Conservation (phyloP, 495 filamentous ascomycete genomes). For the Penicillium egyptiacum region DNA sequence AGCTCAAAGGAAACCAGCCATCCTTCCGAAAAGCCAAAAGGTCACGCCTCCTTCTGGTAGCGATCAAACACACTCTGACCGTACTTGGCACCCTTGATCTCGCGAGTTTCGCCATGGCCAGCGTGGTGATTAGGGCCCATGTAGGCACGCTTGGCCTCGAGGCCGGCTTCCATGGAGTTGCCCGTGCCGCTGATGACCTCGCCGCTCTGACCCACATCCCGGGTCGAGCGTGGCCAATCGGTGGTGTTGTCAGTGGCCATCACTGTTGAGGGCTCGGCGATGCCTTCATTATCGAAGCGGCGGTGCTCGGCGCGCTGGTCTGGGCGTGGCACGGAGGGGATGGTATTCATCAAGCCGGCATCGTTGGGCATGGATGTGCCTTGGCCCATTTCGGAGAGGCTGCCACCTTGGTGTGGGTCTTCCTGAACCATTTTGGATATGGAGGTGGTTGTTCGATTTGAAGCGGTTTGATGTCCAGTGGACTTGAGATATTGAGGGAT, state of each 20-base stretch:
- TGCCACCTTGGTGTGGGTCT: slow-evolving; percentile 36
- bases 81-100: slow-evolving; percentile 44
- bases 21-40: background rate
- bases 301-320: slow-evolving; percentile 44
- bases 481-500: background rate
- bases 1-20: background rate
- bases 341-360: slow-evolving; percentile 51
- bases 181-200: slow-evolving; percentile 56
- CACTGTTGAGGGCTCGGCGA: slow-evolving; percentile 36
- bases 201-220: slow-evolving; percentile 45
- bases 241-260: slow-evolving; percentile 53
- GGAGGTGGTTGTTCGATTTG: background rate
- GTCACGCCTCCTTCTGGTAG: slow-evolving; percentile 22
- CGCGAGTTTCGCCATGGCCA: slow-evolving; percentile 37
- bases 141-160: slow-evolving; percentile 50
- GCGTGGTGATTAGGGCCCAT: slow-evolving; percentile 35
- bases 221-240: slow-evolving; percentile 51
- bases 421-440: slow-evolving; percentile 23
- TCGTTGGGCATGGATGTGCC: slow-evolving; percentile 57
- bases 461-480: background rate
- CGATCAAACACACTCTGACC: slow-evolving; percentile 44
- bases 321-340: slow-evolving; percentile 58
- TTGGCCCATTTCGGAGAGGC: slow-evolving; percentile 49
- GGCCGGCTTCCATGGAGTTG: slow-evolving; percentile 41
- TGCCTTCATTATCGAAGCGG: slow-evolving; percentile 32